phyloP scores from a whole-genome alignment of 129 eudicot genomes.

The Artemisia annua region DNA sequence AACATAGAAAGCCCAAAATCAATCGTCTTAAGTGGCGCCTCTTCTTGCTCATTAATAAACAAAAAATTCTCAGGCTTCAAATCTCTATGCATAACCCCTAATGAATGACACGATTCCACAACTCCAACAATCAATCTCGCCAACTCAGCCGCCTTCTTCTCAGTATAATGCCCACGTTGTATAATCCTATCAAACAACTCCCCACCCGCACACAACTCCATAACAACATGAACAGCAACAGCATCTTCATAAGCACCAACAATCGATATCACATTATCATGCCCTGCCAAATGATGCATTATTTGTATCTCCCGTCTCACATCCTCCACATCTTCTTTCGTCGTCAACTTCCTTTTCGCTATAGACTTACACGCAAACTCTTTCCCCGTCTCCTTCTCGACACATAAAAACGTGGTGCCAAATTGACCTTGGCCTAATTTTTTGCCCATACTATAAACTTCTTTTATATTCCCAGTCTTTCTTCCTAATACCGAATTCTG shows the following conservation, averaged over 20 bases:
- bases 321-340: conserved; percentile 91
- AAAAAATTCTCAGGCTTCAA: conserved; percentile 92
- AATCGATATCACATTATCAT: conserved; percentile 68
- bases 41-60: conserved; percentile 67
- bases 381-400: conserved; percentile 61
- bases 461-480: conserved; percentile 76
- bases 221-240: conserved; percentile 82
- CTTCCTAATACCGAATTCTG: conserved; percentile 74
- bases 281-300: conserved; percentile 92
- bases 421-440: conserved; percentile 95
- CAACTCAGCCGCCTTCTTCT: conserved; percentile 88
- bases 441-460: conserved; percentile 61
- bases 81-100: conserved; percentile 96
- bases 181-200: conserved; percentile 89
- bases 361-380: conserved; percentile 83
- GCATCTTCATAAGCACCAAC: conserved; percentile 94
- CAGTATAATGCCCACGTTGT: conserved; percentile 86
- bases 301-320: conserved; percentile 96
- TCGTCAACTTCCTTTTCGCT: conserved; percentile 75
- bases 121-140: conserved; percentile 84
- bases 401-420: conserved; percentile 74
- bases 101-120: conserved; percentile 78
- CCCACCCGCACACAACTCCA: conserved; percentile 94
- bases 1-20: conserved; percentile 92
- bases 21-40: conserved; percentile 74